A percentile compares a stretch with the other conserved stretches of the same genome.
Conservation (phyloP, 768 basidiomycete genomes). For the Gyrodon lividus region DNA sequence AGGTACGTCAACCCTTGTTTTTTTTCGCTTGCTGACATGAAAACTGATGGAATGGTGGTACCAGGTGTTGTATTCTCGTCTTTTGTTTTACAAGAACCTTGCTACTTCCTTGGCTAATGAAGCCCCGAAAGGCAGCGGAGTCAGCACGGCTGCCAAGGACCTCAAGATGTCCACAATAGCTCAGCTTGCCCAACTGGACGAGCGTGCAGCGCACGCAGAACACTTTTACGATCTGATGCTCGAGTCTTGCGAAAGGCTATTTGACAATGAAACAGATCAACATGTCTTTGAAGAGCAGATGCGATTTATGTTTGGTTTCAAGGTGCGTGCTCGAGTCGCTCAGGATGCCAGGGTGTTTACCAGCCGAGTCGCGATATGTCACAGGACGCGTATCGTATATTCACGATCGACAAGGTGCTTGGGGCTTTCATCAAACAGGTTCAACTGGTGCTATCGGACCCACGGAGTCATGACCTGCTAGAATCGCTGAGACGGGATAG, state of each 20-base stretch:
- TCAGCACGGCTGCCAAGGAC: conserved; percentile 23
- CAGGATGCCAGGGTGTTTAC: neutral
- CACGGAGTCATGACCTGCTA: conserved; percentile 69
- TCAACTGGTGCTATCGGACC: conserved; percentile 65
- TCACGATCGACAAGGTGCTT: conserved; percentile 91
- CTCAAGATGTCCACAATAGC: conserved; percentile 29
- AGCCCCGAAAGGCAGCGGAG: conserved; percentile 4
- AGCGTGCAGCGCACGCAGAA: conserved; percentile 45
- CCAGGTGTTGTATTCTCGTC: conserved; percentile 79
- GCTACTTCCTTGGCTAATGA: conserved; percentile 45
- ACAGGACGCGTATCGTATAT: conserved; percentile 81
- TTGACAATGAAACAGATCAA: conserved; percentile 91
- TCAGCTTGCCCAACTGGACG: conserved; percentile 30
- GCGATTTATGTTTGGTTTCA: conserved; percentile 81
- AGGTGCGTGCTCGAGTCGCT: conserved; percentile 41
- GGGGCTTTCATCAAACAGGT: conserved; percentile 90
- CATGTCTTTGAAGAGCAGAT: conserved; percentile 87
- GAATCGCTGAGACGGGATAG: conserved; percentile 72
- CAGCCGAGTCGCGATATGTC: conserved; percentile 1
- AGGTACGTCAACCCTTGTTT: conserved; percentile 53
- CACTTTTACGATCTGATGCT: conserved; percentile 84
- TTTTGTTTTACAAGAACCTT: conserved; percentile 77
- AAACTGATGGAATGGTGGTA: conserved; percentile 1
- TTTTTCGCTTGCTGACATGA: neutral
- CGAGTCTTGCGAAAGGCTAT: conserved; percentile 84